These are phyloP conservation scores for Aschersonia sp. DNA, from an alignment of 2,329 filamentous ascomycete species.

Conservation along the genomic window DNA sequence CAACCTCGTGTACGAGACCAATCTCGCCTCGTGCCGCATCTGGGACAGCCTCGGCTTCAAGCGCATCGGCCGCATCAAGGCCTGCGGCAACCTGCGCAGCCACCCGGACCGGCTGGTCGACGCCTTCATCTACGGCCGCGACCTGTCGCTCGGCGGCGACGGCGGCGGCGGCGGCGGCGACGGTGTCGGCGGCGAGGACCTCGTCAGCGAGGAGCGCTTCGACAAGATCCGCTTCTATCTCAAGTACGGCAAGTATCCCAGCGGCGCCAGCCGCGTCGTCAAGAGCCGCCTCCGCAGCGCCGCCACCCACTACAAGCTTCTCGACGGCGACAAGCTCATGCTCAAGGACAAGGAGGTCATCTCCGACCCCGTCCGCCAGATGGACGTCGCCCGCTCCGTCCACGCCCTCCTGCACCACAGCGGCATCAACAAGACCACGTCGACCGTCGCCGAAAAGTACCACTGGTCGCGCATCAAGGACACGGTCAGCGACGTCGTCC, in stretches of 20 bases:
- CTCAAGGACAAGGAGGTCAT: slow-evolving; percentile 97
- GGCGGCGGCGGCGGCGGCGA: slow-evolving; percentile 29
- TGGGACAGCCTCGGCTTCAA: slow-evolving; percentile 91
- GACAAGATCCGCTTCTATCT: slow-evolving; percentile 98
- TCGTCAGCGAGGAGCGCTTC: slow-evolving; percentile 89
- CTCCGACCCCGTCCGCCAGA: slow-evolving; percentile 75
- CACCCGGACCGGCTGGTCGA: slow-evolving; percentile 56
- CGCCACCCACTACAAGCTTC: slow-evolving; percentile 85
- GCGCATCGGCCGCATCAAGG: slow-evolving; percentile 71
- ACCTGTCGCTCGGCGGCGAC: slow-evolving; percentile 41
- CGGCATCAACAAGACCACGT: slow-evolving; percentile 97
- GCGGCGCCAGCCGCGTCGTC: slow-evolving; percentile 83
- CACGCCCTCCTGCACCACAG: slow-evolving; percentile 60
- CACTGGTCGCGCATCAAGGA: slow-evolving; percentile 99
- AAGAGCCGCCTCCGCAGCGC: slow-evolving; percentile 89
- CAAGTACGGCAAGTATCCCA: slow-evolving; percentile 85
- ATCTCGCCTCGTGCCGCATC: slow-evolving; percentile 76
- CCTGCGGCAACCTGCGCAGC: slow-evolving; percentile 54
- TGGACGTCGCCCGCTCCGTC: slow-evolving; percentile 68
- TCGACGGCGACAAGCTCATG: slow-evolving; percentile 71
- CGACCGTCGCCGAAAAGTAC: slow-evolving; percentile 81
- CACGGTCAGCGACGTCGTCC: slow-evolving; percentile 87
- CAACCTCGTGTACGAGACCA: slow-evolving; percentile 89
- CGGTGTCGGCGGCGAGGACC: slow-evolving; percentile 41
- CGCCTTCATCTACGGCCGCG: slow-evolving; percentile 64